These are phyloP conservation scores for Curvularia spicifera DNA, from an alignment of 2,329 filamentous ascomycete genomes.

Conservation along the genomic window DNA sequence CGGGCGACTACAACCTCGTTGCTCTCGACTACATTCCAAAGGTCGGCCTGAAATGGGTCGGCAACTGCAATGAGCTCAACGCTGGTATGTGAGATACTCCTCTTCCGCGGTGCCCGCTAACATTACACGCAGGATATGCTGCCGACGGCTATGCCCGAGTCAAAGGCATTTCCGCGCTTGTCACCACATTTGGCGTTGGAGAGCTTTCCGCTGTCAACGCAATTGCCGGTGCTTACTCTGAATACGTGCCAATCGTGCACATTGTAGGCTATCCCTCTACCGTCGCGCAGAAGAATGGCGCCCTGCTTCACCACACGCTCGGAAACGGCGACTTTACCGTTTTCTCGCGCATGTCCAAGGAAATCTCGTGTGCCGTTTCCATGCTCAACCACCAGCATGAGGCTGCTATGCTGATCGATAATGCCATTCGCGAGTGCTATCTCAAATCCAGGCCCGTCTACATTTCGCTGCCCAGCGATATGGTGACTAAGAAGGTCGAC, in stretches of 20 bases:
- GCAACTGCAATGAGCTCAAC: slow-evolving; percentile 68
- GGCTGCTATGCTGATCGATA: slow-evolving; percentile 77
- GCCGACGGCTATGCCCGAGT: slow-evolving; percentile 57
- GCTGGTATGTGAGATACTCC: slow-evolving; percentile 51
- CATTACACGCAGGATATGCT: slow-evolving; percentile 49
- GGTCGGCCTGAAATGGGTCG: slow-evolving; percentile 63
- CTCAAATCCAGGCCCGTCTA: slow-evolving; percentile 79
- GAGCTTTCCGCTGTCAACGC: slow-evolving; percentile 58
- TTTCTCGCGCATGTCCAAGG: slow-evolving; percentile 77
- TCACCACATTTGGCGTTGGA: slow-evolving; percentile 58
- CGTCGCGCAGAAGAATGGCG: slow-evolving; percentile 49
- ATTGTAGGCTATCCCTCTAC: slow-evolving; percentile 56
- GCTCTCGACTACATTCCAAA: slow-evolving; percentile 65
- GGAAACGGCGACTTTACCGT: slow-evolving; percentile 75
- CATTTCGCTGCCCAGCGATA: slow-evolving; percentile 81
- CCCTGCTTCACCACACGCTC: slow-evolving; percentile 56
- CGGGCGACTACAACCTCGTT: slow-evolving; percentile 54
- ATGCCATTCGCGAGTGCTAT: slow-evolving; percentile 76
- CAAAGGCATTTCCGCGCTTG: slow-evolving; percentile 55
- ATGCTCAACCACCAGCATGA: slow-evolving; percentile 73
- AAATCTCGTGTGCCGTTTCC: slow-evolving; percentile 74
- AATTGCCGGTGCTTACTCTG: slow-evolving; percentile 56
- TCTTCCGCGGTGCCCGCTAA: slow-evolving; percentile 6
- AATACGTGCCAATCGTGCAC: slow-evolving; percentile 56
- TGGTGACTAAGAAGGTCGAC: slow-evolving; percentile 77